phyloP scores from a whole-genome alignment of 768 basidiomycete species.

The Amanita subjunquillea region DNA sequence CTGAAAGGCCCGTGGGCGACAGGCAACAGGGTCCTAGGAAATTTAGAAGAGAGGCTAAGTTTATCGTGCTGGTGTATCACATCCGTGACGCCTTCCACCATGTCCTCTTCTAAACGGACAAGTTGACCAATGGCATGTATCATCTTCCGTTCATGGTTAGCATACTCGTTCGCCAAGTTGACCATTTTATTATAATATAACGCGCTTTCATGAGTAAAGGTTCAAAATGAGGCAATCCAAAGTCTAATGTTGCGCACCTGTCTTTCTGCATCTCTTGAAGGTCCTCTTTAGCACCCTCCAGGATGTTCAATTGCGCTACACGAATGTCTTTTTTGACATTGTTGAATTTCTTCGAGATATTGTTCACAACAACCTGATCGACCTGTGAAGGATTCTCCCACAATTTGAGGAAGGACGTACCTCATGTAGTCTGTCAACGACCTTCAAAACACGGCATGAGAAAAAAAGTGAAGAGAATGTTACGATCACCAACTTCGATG shows the following conservation, averaged over 20 bases:
- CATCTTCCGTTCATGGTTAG: constrained; percentile 28
- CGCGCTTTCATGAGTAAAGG: constrained; percentile 24
- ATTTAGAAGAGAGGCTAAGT: constrained; percentile 35
- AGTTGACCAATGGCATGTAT: constrained; percentile 31
- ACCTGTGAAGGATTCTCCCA: neutral
- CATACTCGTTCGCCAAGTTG: constrained; percentile 45
- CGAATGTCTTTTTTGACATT: constrained; percentile 35
- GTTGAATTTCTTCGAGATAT: constrained; percentile 37
- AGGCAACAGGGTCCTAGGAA: constrained; percentile 34
- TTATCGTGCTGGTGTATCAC: constrained; percentile 40
- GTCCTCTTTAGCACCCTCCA: constrained; percentile 32
- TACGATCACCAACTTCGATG: constrained; percentile 25
- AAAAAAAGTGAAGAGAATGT: neutral
- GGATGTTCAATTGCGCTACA: constrained; percentile 32
- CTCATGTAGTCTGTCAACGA: constrained; percentile 39
- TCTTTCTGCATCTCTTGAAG: constrained; percentile 33
- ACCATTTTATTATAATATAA: constrained; percentile 43
- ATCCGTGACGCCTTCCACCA: constrained; percentile 22
- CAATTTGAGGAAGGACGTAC: constrained; percentile 14
- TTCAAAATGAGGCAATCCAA: neutral
- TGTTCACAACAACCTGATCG: constrained; percentile 34
- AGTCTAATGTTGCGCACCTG: constrained; percentile 21
- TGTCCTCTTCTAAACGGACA: constrained; percentile 25
- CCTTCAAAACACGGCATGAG: constrained; percentile 18
- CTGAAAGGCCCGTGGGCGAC: constrained; percentile 11